Evolutionary conservation across 2,329 filamentous ascomycete species (phyloP), one percentile per base, ranked within the genome.

Genomic region (Teratosphaeria pseudoeucalypti): DNA sequence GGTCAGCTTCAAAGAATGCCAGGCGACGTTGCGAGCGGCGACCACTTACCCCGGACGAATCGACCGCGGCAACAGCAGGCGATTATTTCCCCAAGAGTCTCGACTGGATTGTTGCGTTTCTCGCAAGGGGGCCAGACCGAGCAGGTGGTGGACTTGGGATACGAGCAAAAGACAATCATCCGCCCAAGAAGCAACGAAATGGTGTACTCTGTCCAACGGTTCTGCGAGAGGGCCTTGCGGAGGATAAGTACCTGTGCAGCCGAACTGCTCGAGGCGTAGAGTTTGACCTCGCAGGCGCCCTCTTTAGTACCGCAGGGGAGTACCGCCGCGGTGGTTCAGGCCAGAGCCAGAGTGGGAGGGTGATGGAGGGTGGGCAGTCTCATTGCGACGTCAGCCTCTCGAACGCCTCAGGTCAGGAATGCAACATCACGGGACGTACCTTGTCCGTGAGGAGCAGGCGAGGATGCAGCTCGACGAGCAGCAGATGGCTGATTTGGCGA

Each of bases 331-430:
- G 60, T 58, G 66, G 66, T 60, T 62, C 59, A 49, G 63, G 56
- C 34, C 34, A 60, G 61, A 11, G 43, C 43, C 43, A 29, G 43
- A 49, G 32, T 12, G 56, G 43, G n/a, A 7, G 4, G 57, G 12
- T 61, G 57, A 52, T 61, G 62, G 63, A 62, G 64, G 61, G 61
- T 58, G 56, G 58, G n/a, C 39, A 39, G 37, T 43, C 55, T 29
- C 59, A 61, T 63, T 63, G 61, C 57, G 58, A 61, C 61, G 59
- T 61, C 61, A 63, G 61, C 61, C 61, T 61, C 59, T 61, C 60
- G 63, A 69, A 67, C 66, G 65, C 67, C 66, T 68, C 66, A 57
- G 58, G 60, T 55, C 57, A 66, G 68, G 68, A 70, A 69, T 70
- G 68, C 65, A 66, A 65, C 65, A 58, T 43, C 55, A 60, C 58